Evolutionary conservation across 257 asterid genomes (phyloP).

Genomic region (Penstemon barbatus): DNA sequence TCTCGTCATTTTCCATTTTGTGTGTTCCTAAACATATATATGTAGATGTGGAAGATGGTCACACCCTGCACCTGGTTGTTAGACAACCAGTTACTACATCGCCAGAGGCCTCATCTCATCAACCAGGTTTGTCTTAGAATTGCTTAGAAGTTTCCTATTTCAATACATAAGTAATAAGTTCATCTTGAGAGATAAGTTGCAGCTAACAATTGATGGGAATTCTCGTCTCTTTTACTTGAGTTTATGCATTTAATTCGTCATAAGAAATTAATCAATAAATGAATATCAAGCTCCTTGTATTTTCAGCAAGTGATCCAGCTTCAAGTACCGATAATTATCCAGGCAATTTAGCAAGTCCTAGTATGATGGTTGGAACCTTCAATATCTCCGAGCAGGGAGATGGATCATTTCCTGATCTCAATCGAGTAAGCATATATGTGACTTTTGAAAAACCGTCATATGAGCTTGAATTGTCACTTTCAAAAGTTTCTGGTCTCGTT

Average conservation of each 20-base stretch:
- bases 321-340: conserved; percentile 48
- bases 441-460: conserved; percentile 7
- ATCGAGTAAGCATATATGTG: conserved; percentile 55
- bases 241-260: not conserved
- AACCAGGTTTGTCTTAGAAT: conserved; percentile 53
- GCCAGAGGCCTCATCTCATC: conserved; percentile 44
- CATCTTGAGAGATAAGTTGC: conserved; percentile 17
- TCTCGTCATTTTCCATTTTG: not conserved
- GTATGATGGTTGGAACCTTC: conserved; percentile 79
- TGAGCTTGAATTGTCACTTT: conserved; percentile 24
- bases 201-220: conserved; percentile 1
- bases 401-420: conserved; percentile 73
- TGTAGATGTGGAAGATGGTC: conserved; percentile 97
- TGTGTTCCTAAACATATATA: conserved; percentile 54
- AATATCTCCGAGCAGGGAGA: conserved; percentile 81
- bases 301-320: conserved; percentile 61
- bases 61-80: conserved; percentile 89
- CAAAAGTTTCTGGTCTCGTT: conserved; percentile 16
- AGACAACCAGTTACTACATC: conserved; percentile 67
- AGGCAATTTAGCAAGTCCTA: conserved; percentile 53
- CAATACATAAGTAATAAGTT: not conserved
- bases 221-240: conserved; percentile 9
- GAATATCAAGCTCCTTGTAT: conserved; percentile 23
- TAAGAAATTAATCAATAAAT: too few species aligned
- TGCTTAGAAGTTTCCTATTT: not conserved